Percentiles rank a stretch among this genome's conserved stretches.
These are phyloP conservation scores for Neoboletus subvelutipes DNA, from an alignment of 768 basidiomycete genomes.

Conservation along the genomic window DNA sequence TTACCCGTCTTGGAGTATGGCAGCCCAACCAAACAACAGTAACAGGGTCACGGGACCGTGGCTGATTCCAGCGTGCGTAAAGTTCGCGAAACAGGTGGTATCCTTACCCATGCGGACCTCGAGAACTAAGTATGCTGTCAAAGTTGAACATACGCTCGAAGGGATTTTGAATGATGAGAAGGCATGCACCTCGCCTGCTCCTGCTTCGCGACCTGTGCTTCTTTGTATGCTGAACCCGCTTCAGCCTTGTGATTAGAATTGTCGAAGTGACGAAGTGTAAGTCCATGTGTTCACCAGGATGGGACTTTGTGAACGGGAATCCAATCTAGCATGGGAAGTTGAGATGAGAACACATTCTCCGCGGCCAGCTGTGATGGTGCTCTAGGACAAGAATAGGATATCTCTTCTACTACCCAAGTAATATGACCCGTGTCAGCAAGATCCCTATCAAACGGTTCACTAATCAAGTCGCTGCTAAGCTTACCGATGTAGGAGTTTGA, in stretches of 20 bases:
- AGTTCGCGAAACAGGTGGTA: conserved; percentile 65
- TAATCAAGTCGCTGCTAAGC: too few species aligned
- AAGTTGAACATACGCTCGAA: conserved; percentile 65
- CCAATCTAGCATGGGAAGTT: too few species aligned
- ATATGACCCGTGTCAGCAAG: too few species aligned
- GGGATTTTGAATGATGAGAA: conserved; percentile 73
- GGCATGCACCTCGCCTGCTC: conserved; percentile 82
- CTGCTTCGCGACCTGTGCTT: conserved; percentile 83
- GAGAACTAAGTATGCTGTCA: conserved; percentile 62
- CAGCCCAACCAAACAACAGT: conserved; percentile 8
- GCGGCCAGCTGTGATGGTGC: too few species aligned
- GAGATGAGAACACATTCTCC: too few species aligned
- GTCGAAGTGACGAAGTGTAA: conserved; percentile 81
- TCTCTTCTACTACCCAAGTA: too few species aligned
- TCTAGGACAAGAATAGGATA: too few species aligned
- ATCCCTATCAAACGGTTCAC: too few species aligned
- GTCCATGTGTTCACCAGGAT: conserved; percentile 18
- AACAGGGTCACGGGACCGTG: conserved; percentile 74
- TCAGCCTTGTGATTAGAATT: conserved; percentile 64
- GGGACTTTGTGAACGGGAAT: neutral
- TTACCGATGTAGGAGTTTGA: too few species aligned
- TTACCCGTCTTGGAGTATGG: neutral
- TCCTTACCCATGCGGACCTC: conserved; percentile 71
- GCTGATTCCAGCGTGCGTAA: conserved; percentile 72
- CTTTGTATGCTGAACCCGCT: conserved; percentile 84